Conservation (phyloP, 805 yeast species). For the Ogataea methylovora region DNA sequence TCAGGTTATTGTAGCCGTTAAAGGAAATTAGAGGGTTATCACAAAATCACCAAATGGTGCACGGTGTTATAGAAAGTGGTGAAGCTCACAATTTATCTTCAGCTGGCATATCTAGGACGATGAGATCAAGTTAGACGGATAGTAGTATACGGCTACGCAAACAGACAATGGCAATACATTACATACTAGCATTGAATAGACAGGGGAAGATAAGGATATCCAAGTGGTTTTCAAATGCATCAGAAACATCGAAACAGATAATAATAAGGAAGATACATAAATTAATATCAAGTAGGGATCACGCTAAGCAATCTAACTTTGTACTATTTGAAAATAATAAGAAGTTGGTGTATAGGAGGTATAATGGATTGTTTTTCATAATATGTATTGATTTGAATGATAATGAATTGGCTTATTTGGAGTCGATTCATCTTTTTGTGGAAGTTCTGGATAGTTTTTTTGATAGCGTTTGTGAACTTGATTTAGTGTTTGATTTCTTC, state of each 20-base stretch:
- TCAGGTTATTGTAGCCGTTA: no score
- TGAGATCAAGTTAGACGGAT: no score
- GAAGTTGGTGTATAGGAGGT: constrained; percentile 77
- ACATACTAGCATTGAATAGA: constrained; percentile 74
- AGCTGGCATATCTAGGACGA: no score
- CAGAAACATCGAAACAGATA: constrained; percentile 38
- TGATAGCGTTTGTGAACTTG: constrained; percentile 89
- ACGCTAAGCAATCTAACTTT: constrained; percentile 54
- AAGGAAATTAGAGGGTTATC: no score
- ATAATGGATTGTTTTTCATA: constrained; percentile 89
- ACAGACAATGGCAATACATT: constrained; percentile 69
- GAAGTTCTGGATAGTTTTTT: constrained; percentile 83
- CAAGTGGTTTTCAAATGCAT: constrained; percentile 50
- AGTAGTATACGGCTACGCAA: no score
- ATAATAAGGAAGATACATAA: constrained; percentile 65
- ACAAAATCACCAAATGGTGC: no score
- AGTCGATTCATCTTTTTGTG: constrained; percentile 80
- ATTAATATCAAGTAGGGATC: constrained; percentile 74
- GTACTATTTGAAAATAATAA: constrained; percentile 41
- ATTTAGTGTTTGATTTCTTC: constrained; percentile 85
- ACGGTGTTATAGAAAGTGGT: no score
- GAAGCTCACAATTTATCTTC: no score
- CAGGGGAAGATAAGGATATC: constrained; percentile 90
- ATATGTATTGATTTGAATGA: constrained; percentile 73
- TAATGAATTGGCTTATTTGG: constrained; percentile 76